Conservation (phyloP, 1,284 basidiomycete genomes). For the Hypsizygus ulmarius region DNA sequence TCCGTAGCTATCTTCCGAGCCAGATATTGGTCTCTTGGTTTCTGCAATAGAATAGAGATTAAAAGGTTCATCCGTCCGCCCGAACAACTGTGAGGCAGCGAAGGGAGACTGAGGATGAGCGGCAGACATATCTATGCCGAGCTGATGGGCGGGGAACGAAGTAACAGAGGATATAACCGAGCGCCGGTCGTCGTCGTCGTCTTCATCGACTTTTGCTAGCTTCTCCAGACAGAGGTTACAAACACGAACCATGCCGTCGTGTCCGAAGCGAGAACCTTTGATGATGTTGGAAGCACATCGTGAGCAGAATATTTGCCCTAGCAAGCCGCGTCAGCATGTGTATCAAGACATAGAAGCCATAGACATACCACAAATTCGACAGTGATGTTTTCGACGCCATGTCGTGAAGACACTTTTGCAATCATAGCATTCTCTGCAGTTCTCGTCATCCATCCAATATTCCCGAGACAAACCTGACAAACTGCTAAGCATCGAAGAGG, state of each 20-base stretch:
- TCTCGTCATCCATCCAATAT: conserved; percentile 98
- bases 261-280: conserved; percentile 90
- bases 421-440: conserved; percentile 93
- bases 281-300: conserved; percentile 97
- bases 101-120: conserved; percentile 80
- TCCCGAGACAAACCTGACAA: conserved; percentile 72
- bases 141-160: conserved; percentile 63
- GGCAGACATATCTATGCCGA: conserved; percentile 48
- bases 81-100: conserved; percentile 83
- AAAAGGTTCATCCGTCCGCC: conserved; percentile 71
- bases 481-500: conserved; percentile 13
- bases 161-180: conserved; percentile 69
- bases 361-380: conserved; percentile 81
- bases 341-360: conserved; percentile 1
- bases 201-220: conserved; percentile 78
- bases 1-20: conserved; percentile 51
- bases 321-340: conserved; percentile 7
- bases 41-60: conserved; percentile 79
- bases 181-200: conserved; percentile 80
- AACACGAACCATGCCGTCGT: conserved; percentile 88
- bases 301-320: conserved; percentile 89
- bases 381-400: conserved; percentile 93
- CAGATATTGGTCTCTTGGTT: conserved; percentile 52
- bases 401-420: conserved; percentile 90
- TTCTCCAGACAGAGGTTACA: conserved; percentile 95